A percentile compares a stretch with the other conserved stretches of the same genome.
These are phyloP conservation scores for Cercospora sesami DNA, from an alignment of 2,329 filamentous ascomycete species.

Conservation along the genomic window DNA sequence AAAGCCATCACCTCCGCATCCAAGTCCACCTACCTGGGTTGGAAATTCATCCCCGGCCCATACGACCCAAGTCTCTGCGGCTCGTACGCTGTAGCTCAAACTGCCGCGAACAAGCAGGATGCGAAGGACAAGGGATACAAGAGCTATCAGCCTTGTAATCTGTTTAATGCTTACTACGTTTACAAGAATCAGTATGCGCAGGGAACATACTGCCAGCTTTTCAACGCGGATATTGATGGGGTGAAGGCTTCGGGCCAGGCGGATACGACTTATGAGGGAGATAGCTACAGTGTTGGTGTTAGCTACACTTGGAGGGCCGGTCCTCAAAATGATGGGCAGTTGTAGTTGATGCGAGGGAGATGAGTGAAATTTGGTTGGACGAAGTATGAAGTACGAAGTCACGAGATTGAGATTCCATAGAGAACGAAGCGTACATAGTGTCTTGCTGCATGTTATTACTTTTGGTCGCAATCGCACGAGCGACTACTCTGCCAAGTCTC, in stretches of 20 bases:
- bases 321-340: slow-evolving; percentile 11
- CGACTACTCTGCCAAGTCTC: too few relatives aligned
- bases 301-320: slow-evolving; percentile 14
- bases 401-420: not conserved
- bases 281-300: slow-evolving; percentile 12
- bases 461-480: too few relatives aligned
- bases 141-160: slow-evolving; percentile 30
- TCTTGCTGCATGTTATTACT: not conserved
- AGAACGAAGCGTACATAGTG: not conserved
- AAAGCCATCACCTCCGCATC: slow-evolving; percentile 31
- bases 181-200: slow-evolving; percentile 30
- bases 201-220: slow-evolving; percentile 34
- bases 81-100: slow-evolving; percentile 31
- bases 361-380: not conserved
- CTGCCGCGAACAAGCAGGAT: slow-evolving; percentile 24
- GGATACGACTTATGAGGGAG: slow-evolving; percentile 11
- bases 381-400: not conserved
- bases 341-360: not conserved
- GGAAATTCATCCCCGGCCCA: slow-evolving; percentile 33
- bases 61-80: slow-evolving; percentile 32
- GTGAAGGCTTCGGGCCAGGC: slow-evolving; percentile 19
- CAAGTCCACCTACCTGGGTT: slow-evolving; percentile 26
- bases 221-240: slow-evolving; percentile 22
- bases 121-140: slow-evolving; percentile 21
- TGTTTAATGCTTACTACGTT: slow-evolving; percentile 34